Evolutionary conservation across 2,329 filamentous ascomycete genomes (phyloP), one percentile per base, ranked within the genome.

Genomic region (Aaosphaeria arxii): DNA sequence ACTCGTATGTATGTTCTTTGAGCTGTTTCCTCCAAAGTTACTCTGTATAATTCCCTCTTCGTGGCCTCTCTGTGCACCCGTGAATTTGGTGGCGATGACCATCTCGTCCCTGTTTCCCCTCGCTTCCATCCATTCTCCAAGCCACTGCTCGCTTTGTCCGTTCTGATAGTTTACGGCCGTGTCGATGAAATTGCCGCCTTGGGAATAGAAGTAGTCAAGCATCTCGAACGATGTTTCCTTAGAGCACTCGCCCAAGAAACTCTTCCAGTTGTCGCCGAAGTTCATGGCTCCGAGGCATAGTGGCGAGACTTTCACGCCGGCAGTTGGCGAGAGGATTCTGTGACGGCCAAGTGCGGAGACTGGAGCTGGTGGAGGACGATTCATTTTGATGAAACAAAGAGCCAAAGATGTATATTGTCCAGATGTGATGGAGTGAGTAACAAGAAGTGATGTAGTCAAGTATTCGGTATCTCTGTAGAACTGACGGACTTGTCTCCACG

Each of bases 121-220:
- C 45, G 48, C 40, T 52, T 64, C 53, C 63, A 73, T 70, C 71
- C 71, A 73, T 46, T 73, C 71, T 40, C 71, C 70, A 30, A 73
- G 49, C 69, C 68, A 71, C 13, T 56, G 50, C 53, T 73, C 71
- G 6, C 61, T 67, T 48, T 74, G 54, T 43, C 66, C 64, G 51
- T 61, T 48, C 43, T 71, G 64, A 51, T 71, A 71, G 47, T 61
- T 63, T 51, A 61, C 64, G 17, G 64, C 64, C 1, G 76, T 80
- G 48, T 80, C 77, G 47, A 80, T 74, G 57, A 80, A 79, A 54
- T 79, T 80, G 2, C 77, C 77, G n/a, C 77, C 77, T 9, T 71
- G 59, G 3, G 71, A 57, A 50, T 73, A 71, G 64, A 77, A 80
- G 48, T 61, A 65, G 56, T 79, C 76, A 4, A 80, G 60, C 3